These are phyloP conservation scores for Collybia sp. DNA, from an alignment of 768 basidiomycete genomes.

Conservation along the genomic window DNA sequence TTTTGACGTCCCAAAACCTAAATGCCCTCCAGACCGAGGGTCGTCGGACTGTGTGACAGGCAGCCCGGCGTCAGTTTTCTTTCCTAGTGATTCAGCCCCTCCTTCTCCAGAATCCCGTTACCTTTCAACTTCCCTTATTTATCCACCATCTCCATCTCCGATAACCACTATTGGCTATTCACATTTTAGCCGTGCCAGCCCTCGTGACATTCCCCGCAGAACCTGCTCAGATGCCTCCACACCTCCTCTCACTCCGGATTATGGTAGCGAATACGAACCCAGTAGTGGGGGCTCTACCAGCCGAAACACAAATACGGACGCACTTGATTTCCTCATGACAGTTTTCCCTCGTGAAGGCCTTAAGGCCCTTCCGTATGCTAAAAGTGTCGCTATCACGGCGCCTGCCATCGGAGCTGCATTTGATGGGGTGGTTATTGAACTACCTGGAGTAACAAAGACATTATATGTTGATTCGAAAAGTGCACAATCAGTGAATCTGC, in stretches of 20 bases:
- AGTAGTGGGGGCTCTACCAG: constrained; percentile 29
- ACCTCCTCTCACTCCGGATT: constrained; percentile 78
- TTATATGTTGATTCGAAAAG: constrained; percentile 85
- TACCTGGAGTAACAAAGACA: constrained; percentile 68
- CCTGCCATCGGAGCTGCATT: constrained; percentile 66
- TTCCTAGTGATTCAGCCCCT: constrained; percentile 35
- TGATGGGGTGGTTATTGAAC: constrained; percentile 72
- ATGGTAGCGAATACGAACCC: constrained; percentile 41
- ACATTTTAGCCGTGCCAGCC: constrained; percentile 20
- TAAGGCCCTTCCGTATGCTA: constrained; percentile 64
- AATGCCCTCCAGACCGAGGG: constrained; percentile 97
- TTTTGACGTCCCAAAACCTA: constrained; percentile 88
- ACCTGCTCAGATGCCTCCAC: constrained; percentile 49
- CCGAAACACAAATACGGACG: constrained; percentile 49
- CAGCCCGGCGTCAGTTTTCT: constrained; percentile 67
- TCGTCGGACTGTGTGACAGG: constrained; percentile 95
- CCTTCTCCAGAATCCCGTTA: constrained; percentile 25
- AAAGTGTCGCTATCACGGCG: constrained; percentile 68
- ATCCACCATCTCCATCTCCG: constrained; percentile 15
- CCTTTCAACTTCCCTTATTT: constrained; percentile 11
- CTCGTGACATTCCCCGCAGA: constrained; percentile 40
- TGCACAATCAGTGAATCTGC: constrained; percentile 70
- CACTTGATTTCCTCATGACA: constrained; percentile 73
- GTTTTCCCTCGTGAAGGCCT: constrained; percentile 74
- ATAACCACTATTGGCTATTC: constrained; percentile 13